Evolutionary conservation across 345 rosid genomes (phyloP).

Genomic region (Camelina hispida): DNA sequence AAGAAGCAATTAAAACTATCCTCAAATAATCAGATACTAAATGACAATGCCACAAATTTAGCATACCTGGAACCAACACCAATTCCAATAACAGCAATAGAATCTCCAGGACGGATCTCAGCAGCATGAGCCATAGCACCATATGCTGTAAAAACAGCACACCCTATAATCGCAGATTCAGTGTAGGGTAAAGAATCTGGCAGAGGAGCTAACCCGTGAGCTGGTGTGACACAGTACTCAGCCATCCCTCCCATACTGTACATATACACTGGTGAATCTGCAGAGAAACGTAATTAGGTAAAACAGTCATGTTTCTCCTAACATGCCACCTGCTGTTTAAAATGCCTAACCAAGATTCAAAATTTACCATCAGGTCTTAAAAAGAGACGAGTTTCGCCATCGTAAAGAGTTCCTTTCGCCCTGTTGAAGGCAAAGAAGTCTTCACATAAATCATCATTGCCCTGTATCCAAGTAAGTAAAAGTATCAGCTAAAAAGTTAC

Average conservation of each 20-base stretch:
- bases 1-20: neutral
- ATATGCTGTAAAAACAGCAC: conserved; percentile 97
- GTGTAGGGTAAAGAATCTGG: conserved; percentile 82
- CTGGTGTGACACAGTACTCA: conserved; percentile 90
- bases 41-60: conserved; percentile 10
- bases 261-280: conserved; percentile 91
- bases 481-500: neutral
- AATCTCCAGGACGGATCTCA: conserved; percentile 86
- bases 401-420: conserved; percentile 98
- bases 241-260: conserved; percentile 99
- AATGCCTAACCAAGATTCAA: too few species aligned
- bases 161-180: conserved; percentile 94
- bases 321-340: too few species aligned
- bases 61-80: conserved; percentile 90
- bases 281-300: conserved; percentile 19
- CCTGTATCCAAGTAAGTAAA: conserved; percentile 54
- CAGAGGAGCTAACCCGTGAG: conserved; percentile 63
- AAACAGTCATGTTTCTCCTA: conserved; percentile 16
- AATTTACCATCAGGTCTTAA: conserved; percentile 73
- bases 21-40: too few species aligned
- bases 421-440: conserved; percentile 93
- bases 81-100: conserved; percentile 86
- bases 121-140: conserved; percentile 99
- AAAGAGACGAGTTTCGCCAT: conserved; percentile 92
- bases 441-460: conserved; percentile 98